A percentile compares a stretch with the other conserved stretches of the same genome.
Evolutionary conservation across 139 green algal species (phyloP).

Genomic region (Edaphochlamys debaryana): DNA sequence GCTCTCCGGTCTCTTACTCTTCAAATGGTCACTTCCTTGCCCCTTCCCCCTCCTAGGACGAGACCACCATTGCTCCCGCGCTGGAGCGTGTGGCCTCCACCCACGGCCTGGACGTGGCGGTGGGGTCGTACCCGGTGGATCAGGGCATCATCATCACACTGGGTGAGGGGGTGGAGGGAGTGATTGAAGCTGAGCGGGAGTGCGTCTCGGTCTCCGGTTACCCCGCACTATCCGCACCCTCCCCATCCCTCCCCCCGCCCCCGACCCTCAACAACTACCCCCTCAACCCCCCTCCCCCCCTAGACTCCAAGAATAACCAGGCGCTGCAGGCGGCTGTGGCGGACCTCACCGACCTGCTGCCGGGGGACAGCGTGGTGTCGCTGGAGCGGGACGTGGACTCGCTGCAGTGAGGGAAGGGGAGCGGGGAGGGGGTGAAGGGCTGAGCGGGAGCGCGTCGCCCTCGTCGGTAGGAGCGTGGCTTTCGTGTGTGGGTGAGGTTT

Average conservation of each 20-base stretch:
- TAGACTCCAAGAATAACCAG: slow-evolving; percentile 38
- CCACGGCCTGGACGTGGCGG: slow-evolving; percentile 58
- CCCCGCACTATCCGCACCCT: neutral
- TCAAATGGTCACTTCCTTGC: too few species aligned
- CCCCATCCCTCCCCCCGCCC: neutral
- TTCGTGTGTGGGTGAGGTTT: too few species aligned
- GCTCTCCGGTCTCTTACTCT: too few species aligned
- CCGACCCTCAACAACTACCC: too few species aligned
- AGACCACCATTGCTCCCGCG: slow-evolving; percentile 63
- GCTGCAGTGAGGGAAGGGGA: neutral
- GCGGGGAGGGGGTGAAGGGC: too few species aligned
- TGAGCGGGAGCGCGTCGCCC: too few species aligned
- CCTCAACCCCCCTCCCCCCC: neutral
- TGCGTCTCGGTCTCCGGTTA: neutral
- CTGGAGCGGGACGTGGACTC: slow-evolving; percentile 45
- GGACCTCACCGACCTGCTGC: slow-evolving; percentile 33
- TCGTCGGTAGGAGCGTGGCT: too few species aligned
- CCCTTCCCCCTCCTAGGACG: slow-evolving; percentile 42
- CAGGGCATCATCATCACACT: slow-evolving; percentile 36
- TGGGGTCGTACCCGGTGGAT: slow-evolving; percentile 75
- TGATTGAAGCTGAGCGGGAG: too few species aligned
- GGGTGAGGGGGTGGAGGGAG: neutral
- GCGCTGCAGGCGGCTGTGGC: slow-evolving; percentile 14
- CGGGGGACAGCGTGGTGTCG: slow-evolving; percentile 10
- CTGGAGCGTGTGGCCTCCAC: slow-evolving; percentile 61